Evolutionary conservation across 2,329 filamentous ascomycete species (phyloP).

Genomic region (Aphanocladium album): DNA sequence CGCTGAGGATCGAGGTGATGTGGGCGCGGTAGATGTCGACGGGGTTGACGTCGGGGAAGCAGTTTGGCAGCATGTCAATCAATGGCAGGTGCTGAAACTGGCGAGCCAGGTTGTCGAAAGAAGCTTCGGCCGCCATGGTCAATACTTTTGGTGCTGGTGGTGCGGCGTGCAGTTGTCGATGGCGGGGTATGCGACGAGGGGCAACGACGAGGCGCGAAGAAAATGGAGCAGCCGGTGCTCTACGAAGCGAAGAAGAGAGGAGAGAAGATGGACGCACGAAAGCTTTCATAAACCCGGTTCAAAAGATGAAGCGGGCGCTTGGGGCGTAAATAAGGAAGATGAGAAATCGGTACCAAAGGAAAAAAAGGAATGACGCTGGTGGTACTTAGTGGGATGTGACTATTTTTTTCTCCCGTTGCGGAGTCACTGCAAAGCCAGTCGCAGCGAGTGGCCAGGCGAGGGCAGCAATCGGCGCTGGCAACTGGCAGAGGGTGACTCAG

Average conservation of each 20-base stretch:
- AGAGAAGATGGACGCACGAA: neutral
- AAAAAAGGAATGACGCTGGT: neutral
- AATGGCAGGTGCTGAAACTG: conserved; percentile 13
- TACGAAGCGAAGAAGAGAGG: conserved; percentile 11
- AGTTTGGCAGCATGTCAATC: conserved; percentile 13
- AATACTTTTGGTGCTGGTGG: neutral
- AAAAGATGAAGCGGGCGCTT: neutral
- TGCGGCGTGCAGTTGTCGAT: conserved; percentile 1
- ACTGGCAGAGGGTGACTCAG: conserved; percentile 2
- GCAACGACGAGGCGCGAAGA: conserved; percentile 1
- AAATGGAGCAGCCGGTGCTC: conserved; percentile 14
- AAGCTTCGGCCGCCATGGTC: conserved; percentile 13
- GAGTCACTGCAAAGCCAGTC: neutral
- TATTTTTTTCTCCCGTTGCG: conserved; percentile 10
- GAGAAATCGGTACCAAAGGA: neutral
- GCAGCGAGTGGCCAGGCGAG: neutral
- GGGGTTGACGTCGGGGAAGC: conserved; percentile 15
- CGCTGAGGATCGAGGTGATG: conserved; percentile 29
- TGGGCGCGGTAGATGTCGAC: conserved; percentile 18
- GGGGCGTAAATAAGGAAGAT: neutral
- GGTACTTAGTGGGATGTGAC: conserved; percentile 3
- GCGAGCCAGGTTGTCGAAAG: conserved; percentile 12
- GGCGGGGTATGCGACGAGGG: conserved; percentile 10
- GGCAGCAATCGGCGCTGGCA: neutral
- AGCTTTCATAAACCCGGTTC: conserved; percentile 13